Evolutionary conservation across 345 rosid species (phyloP).

Genomic region (Rhizophora mangle): DNA sequence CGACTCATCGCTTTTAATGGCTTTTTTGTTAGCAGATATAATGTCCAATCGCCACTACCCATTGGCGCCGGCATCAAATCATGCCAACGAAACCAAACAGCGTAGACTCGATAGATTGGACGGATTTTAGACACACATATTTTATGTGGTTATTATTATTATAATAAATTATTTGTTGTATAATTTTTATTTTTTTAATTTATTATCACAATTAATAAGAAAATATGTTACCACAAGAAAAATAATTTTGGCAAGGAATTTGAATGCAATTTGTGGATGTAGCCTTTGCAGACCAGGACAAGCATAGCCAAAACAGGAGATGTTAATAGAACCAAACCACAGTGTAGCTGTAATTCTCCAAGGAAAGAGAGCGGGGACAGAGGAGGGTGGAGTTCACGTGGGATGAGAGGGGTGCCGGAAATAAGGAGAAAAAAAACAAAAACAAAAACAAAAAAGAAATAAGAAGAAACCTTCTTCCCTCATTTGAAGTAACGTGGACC

Average conservation of each 20-base stretch:
- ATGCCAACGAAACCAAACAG: too few species aligned
- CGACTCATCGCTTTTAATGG: not conserved
- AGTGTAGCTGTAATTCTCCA: too few species aligned
- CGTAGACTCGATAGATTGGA: too few species aligned
- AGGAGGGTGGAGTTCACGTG: slow-evolving; percentile 57
- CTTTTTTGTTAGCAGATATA: not conserved
- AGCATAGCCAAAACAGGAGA: not conserved
- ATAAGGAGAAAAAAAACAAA: too few species aligned
- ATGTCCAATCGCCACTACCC: not conserved
- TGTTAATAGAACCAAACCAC: not conserved
- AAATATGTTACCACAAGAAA: too few species aligned
- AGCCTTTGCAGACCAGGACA: not conserved
- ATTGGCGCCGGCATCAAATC: too few species aligned
- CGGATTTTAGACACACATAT: too few species aligned
- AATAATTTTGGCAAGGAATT: not conserved
- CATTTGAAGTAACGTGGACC: slow-evolving; percentile 51
- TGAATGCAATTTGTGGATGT: not conserved
- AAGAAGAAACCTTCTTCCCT: slow-evolving; percentile 9
- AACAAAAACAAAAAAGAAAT: not conserved
- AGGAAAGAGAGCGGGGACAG: slow-evolving; percentile 20
- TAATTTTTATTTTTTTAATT: too few species aligned
- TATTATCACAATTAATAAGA: too few species aligned
- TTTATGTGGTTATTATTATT: too few species aligned
- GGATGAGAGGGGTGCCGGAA: slow-evolving; percentile 8
- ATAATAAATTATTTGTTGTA: too few species aligned